Base-by-base conservation (phyloP, 495 filamentous ascomycete genomes). In the Penicillium atrosanguineum region DNA sequence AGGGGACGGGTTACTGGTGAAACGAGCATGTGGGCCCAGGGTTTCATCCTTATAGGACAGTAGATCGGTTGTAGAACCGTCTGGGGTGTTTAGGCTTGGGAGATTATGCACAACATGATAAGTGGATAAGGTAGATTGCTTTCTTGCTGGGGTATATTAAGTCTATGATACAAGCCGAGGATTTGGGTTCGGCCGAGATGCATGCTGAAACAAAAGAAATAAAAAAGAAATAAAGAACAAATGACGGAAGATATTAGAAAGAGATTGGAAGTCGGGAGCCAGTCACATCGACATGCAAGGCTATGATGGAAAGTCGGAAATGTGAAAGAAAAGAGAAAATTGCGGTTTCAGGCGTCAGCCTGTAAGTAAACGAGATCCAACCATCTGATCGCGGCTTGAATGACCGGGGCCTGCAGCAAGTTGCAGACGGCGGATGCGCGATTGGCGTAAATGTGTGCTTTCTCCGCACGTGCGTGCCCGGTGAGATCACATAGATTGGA, bases 131-230 rank as follows among this genome's bases (percentile, higher is more conserved):
- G 58, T 39, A 61, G 60, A 64, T 63, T 68, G 69, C 69, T 21
- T 65, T 65, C 56, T 34, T 59, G 70, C 61, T 63, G 69, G 54
- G 72, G 72, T 75, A 75, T 75, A 73, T 70, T 73, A 72, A 68
- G 64, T 75, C 72, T 75, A 75, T 75, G 67, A 61, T 73, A 75
- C 70, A 75, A 64, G 65, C 66, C 62, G 65, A 58, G 62, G 65
- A 65, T 69, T 68, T 61, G 62, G 47, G 60, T 56, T 58, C 57
- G 61, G 58, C 58, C 55, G 56, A 53, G 11, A 61, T 62, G 56
- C 55, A 55, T 51, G 44, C 49, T 53, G 55, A 57, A 39, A 51
- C 48, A 44, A 56, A 52, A 28, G 28, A 49, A 56, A 46, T 20
- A 50, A 50, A 46, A 60, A 34, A 47, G 48, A 51, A 55, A 54